phyloP scores from a whole-genome alignment of 441 rosid species.

The Euphorbia celastroides region DNA sequence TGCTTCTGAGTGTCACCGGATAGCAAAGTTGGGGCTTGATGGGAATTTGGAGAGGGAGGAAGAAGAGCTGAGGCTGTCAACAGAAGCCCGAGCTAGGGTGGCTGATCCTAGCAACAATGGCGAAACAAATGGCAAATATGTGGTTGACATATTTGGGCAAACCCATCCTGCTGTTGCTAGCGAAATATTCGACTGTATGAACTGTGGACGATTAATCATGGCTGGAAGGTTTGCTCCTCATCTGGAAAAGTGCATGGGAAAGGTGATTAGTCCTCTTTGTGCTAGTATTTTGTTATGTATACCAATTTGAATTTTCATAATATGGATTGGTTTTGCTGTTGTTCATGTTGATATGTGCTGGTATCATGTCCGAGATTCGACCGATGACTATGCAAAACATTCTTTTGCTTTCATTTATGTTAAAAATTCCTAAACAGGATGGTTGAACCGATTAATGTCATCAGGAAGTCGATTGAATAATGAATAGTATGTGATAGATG shows the following conservation, averaged over 20 bases:
- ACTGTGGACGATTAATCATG: constrained; percentile 70
- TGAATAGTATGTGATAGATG: no score
- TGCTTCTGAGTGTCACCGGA: constrained; percentile 91
- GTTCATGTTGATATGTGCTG: background rate
- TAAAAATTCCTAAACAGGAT: no score
- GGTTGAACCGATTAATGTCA: no score
- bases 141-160: constrained; percentile 89
- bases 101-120: constrained; percentile 65
- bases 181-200: constrained; percentile 89
- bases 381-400: background rate
- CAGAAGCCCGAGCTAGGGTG: constrained; percentile 66
- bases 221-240: constrained; percentile 99
- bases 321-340: background rate
- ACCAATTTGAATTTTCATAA: no score
- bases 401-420: no score
- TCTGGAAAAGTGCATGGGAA: constrained; percentile 96
- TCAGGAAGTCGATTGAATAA: no score
- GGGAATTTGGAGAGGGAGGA: constrained; percentile 78
- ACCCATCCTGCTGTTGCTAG: constrained; percentile 72
- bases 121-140: constrained; percentile 69
- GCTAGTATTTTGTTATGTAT: background rate
- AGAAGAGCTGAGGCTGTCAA: constrained; percentile 78
- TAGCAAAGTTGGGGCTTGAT: constrained; percentile 82
- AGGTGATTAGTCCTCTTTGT: constrained; percentile 38
- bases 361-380: background rate